Evolutionary conservation across 1,284 basidiomycete genomes (phyloP).

Genomic region (Albatrellus sp.): DNA sequence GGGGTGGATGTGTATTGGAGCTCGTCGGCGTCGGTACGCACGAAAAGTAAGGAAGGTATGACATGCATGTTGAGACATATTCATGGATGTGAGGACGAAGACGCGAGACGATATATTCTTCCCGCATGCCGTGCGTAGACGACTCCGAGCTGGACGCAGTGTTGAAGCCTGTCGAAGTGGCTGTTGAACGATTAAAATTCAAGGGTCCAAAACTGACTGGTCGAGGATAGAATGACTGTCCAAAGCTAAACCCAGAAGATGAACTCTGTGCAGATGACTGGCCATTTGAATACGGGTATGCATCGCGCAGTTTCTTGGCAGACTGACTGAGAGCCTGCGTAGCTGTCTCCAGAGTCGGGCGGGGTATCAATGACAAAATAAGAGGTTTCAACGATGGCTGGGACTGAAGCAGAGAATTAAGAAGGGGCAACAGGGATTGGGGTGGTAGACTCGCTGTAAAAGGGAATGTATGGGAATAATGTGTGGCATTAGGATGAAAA

Average conservation of each 20-base stretch:
- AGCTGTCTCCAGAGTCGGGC: conserved; percentile 64
- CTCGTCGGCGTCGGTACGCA: conserved; percentile 27
- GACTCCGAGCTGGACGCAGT: conserved; percentile 11
- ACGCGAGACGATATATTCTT: conserved; percentile 62
- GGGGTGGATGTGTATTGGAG: conserved; percentile 16
- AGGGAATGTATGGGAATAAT: background rate
- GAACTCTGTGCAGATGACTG: conserved; percentile 23
- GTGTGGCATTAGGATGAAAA: conserved; percentile 2
- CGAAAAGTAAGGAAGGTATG: conserved; percentile 76
- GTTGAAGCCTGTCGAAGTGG: conserved; percentile 14
- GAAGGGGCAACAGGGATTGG: conserved; percentile 57
- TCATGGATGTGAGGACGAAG: conserved; percentile 64
- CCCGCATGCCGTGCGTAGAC: conserved; percentile 48
- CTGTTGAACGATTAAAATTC: conserved; percentile 33
- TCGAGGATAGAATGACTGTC: conserved; percentile 10
- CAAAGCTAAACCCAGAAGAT: conserved; percentile 16
- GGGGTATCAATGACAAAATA: conserved; percentile 63
- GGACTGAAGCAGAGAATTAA: conserved; percentile 48
- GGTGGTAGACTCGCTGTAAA: conserved; percentile 54
- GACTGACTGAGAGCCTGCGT: conserved; percentile 54
- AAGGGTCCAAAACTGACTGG: conserved; percentile 12
- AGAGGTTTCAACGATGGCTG: conserved; percentile 58
- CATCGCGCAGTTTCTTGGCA: conserved; percentile 60
- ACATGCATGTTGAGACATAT: conserved; percentile 59
- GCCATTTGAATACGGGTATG: conserved; percentile 63